Percentiles rank a stretch among this genome's conserved stretches.
These are phyloP conservation scores for Starmerella lactis-condensi DNA, from an alignment of 805 yeast genomes.

Conservation along the genomic window DNA sequence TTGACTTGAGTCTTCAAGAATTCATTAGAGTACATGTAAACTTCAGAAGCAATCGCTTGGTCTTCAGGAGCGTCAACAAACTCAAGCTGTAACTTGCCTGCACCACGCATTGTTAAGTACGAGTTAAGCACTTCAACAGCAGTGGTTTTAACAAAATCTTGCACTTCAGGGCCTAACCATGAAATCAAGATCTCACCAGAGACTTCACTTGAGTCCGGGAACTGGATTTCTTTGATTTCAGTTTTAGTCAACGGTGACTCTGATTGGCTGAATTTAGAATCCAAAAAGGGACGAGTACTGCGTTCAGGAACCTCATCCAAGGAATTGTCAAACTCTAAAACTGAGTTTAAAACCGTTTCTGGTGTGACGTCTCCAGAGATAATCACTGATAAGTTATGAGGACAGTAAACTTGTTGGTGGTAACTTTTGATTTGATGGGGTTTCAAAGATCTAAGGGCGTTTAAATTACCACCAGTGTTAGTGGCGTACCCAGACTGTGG, in stretches of 20 bases:
- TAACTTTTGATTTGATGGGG: slow-evolving; percentile 59
- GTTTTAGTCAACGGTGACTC: slow-evolving; percentile 27
- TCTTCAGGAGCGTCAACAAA: slow-evolving; percentile 58
- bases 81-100: slow-evolving; percentile 50
- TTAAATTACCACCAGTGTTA: slow-evolving; percentile 83
- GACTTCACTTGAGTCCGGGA: slow-evolving; percentile 79
- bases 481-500: slow-evolving; percentile 64
- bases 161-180: slow-evolving; percentile 65
- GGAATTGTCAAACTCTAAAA: slow-evolving; percentile 41
- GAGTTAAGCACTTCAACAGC: slow-evolving; percentile 57
- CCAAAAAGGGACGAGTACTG: slow-evolving; percentile 56
- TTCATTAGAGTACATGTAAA: slow-evolving; percentile 56
- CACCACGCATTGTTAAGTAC: slow-evolving; percentile 60
- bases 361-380: slow-evolving; percentile 77
- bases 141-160: slow-evolving; percentile 34
- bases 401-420: slow-evolving; percentile 53
- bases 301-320: slow-evolving; percentile 20
- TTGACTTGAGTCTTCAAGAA: slow-evolving; percentile 43
- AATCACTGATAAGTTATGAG: slow-evolving; percentile 68
- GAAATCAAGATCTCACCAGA: slow-evolving; percentile 55
- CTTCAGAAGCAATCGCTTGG: slow-evolving; percentile 52
- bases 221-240: slow-evolving; percentile 37
- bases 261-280: slow-evolving; percentile 26
- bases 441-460: slow-evolving; percentile 52
- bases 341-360: slow-evolving; percentile 40